Evolutionary conservation across 2,329 filamentous ascomycete genomes (phyloP), one percentile per base, ranked within the genome.

Genomic region (Hypoxylon sp.): DNA sequence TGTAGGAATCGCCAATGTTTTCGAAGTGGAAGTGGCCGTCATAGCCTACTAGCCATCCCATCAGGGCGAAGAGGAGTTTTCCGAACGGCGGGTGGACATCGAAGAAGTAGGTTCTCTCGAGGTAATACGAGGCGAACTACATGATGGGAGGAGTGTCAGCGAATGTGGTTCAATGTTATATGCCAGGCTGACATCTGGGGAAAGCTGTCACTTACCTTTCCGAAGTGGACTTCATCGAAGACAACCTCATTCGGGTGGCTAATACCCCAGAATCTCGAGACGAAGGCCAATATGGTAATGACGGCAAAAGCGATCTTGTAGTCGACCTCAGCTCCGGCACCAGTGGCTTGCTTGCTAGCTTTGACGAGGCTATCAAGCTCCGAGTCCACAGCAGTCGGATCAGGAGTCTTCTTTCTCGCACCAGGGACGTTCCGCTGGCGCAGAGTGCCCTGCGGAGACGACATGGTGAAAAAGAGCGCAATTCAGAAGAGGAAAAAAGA

Each of bases 141-240:
- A 55, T 13, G 13, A n/a, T 17, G 38, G 48, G 56, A 52, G 38
- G 48, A 24, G 15, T 42, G 45, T 52, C 35, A 60, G 50, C 42
- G 38, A 50, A 55, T 21, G 46, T 70, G 5, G n/a, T 27, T 50
- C 29, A 45, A 21, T 31, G 41, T 24, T 11, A 17, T 18, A 4
- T 3, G 4, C 18, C 20, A 23, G 35, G 21, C 11, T 29, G 27
- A 21, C 18, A 24, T 21, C 26, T 18, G 27, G 26, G 31, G 48
- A 11, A 13, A 21, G 33, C 40, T 11, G 48, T 29, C 38, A 35
- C 83, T 58, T 81, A 97, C 94, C 90, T 99, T 99, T 80, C 95
- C 95, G 76, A 99, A 99, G 79, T 99, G 95, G 55, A 99, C 95
- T 78, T 99, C 95, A 73, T 99, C 95, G 72, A 99, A 99, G 46